Evolutionary conservation across 805 yeast genomes (phyloP), one percentile per base, ranked within the genome.

Genomic region (Metschnikowia kunwiensis): DNA sequence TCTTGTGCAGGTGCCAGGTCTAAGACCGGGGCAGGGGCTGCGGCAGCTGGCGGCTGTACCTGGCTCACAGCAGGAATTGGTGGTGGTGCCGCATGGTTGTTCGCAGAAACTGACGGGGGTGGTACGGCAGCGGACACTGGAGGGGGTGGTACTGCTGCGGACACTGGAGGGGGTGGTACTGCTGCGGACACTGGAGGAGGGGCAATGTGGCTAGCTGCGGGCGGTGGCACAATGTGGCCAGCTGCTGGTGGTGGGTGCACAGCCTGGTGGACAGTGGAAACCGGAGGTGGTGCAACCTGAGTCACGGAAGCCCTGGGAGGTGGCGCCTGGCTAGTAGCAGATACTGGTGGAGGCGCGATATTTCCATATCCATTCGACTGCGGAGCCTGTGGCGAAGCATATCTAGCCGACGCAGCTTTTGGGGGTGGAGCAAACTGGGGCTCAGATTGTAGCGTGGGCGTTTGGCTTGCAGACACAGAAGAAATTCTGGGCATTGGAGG

Each of bases 181-280:
- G n/a, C n/a, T n/a, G n/a, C n/a, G n/a, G 40, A 40, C 14, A 56
- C 53, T 13, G 63, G 56, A 19, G 64, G 53, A 21, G 60, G 51
- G 27, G 52, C 51, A 19, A n/a, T n/a, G n/a, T n/a, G n/a, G n/a
- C n/a, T n/a, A n/a, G n/a, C n/a, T n/a, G 34, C 30, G 8, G 44
- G 30, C 5, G 45, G 38, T 14, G 41, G 24, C 3, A 49, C 29
- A 29, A 24, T 16, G 18, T 30, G 40, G 14, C 19, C 27, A 8
- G n/a, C n/a, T n/a, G n/a, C n/a, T n/a, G n/a, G n/a, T n/a, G n/a
- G n/a, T n/a, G n/a, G n/a, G n/a, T n/a, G n/a, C n/a, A n/a, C 34
- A 23, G 17, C 11, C 4, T 21, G 14, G 21, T 13, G 14, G 11
- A 27, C 9, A 11, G 11, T 17, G 5, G 38, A 22, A 8, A 30